These are phyloP conservation scores for Xylaria cubensis DNA, from an alignment of 495 filamentous ascomycete genomes.

Conservation along the genomic window DNA sequence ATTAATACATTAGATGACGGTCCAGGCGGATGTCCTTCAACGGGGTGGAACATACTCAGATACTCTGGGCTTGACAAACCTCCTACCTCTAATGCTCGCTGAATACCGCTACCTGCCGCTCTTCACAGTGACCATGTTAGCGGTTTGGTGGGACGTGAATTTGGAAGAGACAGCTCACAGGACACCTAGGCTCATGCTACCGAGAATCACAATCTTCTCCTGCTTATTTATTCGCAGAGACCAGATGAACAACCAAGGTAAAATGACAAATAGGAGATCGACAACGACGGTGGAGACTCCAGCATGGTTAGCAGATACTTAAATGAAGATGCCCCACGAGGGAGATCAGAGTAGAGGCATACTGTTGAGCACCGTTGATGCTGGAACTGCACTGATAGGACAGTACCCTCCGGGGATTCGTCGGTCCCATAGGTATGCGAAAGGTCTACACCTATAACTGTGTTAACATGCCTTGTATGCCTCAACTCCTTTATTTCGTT, in stretches of 20 bases:
- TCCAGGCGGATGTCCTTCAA: not conserved
- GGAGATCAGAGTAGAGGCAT: not conserved
- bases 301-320: not conserved
- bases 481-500: no score
- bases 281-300: constrained; percentile 31
- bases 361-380: constrained; percentile 42
- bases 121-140: not conserved
- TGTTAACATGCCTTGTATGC: not conserved
- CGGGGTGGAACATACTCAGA: not conserved
- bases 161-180: constrained; percentile 39
- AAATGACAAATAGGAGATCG: constrained; percentile 53
- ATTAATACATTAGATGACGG: not conserved
- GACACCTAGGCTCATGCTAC: constrained; percentile 52
- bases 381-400: constrained; percentile 39
- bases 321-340: not conserved
- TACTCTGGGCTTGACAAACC: not conserved
- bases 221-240: constrained; percentile 47
- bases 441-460: not conserved
- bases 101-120: constrained; percentile 5
- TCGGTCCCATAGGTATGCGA: not conserved
- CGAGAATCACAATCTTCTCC: constrained; percentile 50
- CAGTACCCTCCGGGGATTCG: not conserved
- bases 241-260: constrained; percentile 54
- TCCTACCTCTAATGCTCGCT: not conserved
- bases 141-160: not conserved